Evolutionary conservation across 2,329 filamentous ascomycete genomes (phyloP), one percentile per base, ranked within the genome.

Genomic region (Fusarium sarcochroum): DNA sequence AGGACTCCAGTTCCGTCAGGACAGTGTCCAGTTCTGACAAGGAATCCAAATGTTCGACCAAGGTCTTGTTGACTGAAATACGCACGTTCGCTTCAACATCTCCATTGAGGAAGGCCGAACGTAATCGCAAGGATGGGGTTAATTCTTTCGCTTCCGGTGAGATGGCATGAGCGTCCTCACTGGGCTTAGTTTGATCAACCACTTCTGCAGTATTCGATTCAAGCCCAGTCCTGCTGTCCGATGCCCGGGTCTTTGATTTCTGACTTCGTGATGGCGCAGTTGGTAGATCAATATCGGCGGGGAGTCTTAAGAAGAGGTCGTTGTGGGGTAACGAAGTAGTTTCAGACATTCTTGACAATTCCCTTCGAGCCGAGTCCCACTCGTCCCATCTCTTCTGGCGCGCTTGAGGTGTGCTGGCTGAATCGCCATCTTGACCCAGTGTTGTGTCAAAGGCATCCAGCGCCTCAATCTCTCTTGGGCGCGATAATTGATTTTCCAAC

Each of bases 341-440:
- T 21, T 63, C 54, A 5, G 65, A 73, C n/a, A 74, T 61, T 13
- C 62, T 65, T 18, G 69, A 71, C 9, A 73, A 52, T 49, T 73
- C 67, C 51, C 63, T 74, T 54, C 72, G 60, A 35, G 72, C 67
- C 27, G 57, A 44, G 46, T 74, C 72, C 72, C 72, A 74, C 35
- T 74, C 72, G 25, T 71, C 67, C 72, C 72, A 74, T 53, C 40
- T 70, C 44, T 45, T 62, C 40, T 65, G 69, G 18, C 56, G 69
- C 11, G 44, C 30, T 44, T 67, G 47, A 9, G 63, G 34, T 20
- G 60, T 58, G 27, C 45, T 23, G n/a, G 35, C 23, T 27, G 55
- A 38, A 27, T 54, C 35, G 9, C 21, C 27, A 38, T 58, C 32
- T 8, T 46, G 34, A 7, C 46, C 35, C 5, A 61, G 27, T 27